phyloP scores from a whole-genome alignment of 768 basidiomycete genomes.

The Brasilioporus rufonigricans region DNA sequence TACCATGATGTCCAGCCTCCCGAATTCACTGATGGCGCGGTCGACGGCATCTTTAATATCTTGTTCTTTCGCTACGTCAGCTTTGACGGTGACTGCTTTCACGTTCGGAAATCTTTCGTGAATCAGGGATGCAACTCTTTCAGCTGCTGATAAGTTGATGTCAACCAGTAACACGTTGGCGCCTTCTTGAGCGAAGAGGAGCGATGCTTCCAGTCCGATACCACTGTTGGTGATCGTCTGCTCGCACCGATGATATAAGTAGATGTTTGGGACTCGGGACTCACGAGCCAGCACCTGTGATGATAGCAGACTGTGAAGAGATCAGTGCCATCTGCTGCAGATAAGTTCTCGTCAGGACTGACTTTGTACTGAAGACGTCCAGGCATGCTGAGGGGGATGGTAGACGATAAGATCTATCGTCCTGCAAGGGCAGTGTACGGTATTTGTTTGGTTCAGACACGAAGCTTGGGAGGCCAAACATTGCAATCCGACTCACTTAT shows the following conservation, averaged over 20 bases:
- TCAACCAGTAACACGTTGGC: conserved; percentile 89
- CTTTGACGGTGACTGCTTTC: conserved; percentile 65
- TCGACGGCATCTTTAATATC: conserved; percentile 85
- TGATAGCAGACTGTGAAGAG: conserved; percentile 57
- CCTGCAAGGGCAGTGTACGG: neutral
- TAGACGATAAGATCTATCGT: conserved; percentile 1
- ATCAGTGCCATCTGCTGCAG: conserved; percentile 10
- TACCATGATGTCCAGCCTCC: conserved; percentile 95
- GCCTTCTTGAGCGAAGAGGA: conserved; percentile 93
- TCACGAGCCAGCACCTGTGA: conserved; percentile 90
- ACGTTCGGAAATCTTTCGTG: conserved; percentile 63
- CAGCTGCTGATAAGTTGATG: conserved; percentile 73
- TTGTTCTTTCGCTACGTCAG: conserved; percentile 86
- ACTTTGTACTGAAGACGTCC: conserved; percentile 71
- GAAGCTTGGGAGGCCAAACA: too few species aligned
- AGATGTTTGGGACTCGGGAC: conserved; percentile 27
- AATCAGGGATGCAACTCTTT: conserved; percentile 66
- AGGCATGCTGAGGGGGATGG: conserved; percentile 41
- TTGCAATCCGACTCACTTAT: too few species aligned
- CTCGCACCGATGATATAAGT: neutral
- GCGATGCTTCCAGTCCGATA: conserved; percentile 93
- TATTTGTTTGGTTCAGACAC: conserved; percentile 6
- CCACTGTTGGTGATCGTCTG: conserved; percentile 53
- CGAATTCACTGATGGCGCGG: conserved; percentile 76
- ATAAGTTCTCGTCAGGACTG: conserved; percentile 4